Evolutionary conservation across 805 yeast genomes (phyloP).

Genomic region (Saccharomycopsis fermentans): DNA sequence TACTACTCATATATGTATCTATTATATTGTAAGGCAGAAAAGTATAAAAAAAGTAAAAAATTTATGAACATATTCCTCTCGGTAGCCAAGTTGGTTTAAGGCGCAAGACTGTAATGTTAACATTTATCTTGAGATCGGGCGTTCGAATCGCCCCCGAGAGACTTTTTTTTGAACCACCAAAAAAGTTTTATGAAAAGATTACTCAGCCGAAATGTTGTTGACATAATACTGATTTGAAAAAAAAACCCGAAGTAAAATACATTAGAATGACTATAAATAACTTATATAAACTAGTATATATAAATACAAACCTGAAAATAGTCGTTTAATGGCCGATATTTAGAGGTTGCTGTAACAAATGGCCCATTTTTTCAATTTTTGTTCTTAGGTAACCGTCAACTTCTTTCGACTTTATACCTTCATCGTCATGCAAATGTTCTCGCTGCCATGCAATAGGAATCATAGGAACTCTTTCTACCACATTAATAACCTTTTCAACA

Average conservation of each 20-base stretch:
- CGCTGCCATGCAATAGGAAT: constrained; percentile 84
- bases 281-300: neutral
- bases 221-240: neutral
- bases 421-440: constrained; percentile 22
- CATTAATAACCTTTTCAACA: constrained; percentile 45
- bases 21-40: too few species aligned
- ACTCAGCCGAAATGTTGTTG: too few species aligned
- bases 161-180: constrained; percentile 9
- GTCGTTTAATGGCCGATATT: constrained; percentile 9
- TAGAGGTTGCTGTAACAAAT: constrained; percentile 48
- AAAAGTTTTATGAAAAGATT: too few species aligned
- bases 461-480: constrained; percentile 91
- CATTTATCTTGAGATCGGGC: constrained; percentile 16
- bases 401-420: constrained; percentile 77
- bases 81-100: constrained; percentile 19
- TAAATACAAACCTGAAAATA: neutral
- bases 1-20: too few species aligned
- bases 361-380: constrained; percentile 96
- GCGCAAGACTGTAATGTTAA: constrained; percentile 17
- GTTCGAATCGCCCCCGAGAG: constrained; percentile 17
- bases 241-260: neutral
- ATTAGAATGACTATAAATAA: neutral
- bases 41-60: neutral
- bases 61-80: too few species aligned
- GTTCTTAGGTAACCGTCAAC: constrained; percentile 90